phyloP scores from a whole-genome alignment of 192 early-diverging fungal genomes.

The Linnemannia exigua region DNA sequence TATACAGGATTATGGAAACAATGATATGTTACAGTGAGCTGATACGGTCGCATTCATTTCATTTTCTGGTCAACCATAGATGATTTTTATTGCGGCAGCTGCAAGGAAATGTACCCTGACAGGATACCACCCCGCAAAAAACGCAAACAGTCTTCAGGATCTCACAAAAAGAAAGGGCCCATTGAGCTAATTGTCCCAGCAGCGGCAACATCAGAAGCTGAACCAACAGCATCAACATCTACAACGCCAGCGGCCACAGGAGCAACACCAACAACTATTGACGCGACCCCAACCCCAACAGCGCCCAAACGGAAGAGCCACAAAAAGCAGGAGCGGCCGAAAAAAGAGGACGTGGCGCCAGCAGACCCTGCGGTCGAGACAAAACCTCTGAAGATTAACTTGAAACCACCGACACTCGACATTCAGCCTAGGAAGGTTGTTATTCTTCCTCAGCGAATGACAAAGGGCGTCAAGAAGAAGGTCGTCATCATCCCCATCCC shows the following conservation, averaged over 20 bases:
- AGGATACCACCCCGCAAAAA: conserved; percentile 47
- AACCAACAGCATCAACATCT: not conserved
- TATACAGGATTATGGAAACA: not conserved
- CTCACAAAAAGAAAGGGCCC: conserved; percentile 18
- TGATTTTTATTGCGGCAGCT: conserved; percentile 60
- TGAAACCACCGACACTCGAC: not conserved
- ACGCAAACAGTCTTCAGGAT: conserved; percentile 20
- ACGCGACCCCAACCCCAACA: not conserved
- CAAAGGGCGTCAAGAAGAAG: conserved; percentile 14
- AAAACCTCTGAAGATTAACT: not conserved
- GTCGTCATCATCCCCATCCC: conserved; percentile 56
- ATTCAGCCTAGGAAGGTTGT: conserved; percentile 8
- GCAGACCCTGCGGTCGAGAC: not conserved
- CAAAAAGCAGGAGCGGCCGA: conserved; percentile 15
- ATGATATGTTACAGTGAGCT: not conserved
- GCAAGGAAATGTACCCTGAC: conserved; percentile 36
- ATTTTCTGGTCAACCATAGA: conserved; percentile 23
- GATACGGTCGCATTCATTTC: not conserved
- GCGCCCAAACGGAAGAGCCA: conserved; percentile 18
- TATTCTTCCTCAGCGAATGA: conserved; percentile 17
- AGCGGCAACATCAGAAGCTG: not conserved
- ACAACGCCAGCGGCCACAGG: not conserved
- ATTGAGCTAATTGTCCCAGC: not conserved
- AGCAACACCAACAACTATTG: not conserved
- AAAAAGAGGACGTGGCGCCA: not conserved